Percentiles rank a stretch among this genome's conserved stretches.
These are phyloP conservation scores for Gossypium laxum DNA, from an alignment of 441 rosid species.

Conservation along the genomic window DNA sequence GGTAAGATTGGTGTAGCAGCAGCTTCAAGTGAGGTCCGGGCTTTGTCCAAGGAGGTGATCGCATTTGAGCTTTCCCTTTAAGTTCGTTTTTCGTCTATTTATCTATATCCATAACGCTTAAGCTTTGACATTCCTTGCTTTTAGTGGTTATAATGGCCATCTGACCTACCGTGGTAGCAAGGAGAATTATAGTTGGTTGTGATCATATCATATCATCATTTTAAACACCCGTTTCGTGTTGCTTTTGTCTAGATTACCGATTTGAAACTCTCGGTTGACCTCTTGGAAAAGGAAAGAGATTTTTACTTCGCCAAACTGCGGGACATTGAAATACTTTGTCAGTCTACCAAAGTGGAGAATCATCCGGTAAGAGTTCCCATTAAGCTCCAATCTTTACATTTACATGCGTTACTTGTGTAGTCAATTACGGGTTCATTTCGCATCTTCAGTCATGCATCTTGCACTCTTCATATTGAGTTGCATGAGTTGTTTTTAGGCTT, in stretches of 20 bases:
- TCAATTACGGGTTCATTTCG: not conserved
- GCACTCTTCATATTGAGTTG: no score
- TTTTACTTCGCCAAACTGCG: conserved; percentile 71
- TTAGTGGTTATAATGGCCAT: not conserved
- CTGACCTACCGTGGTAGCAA: not conserved
- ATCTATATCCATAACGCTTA: not conserved
- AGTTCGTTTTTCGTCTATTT: not conserved
- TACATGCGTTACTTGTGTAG: not conserved
- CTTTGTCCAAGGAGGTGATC: conserved; percentile 67
- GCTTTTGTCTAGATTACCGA: conserved; percentile 46
- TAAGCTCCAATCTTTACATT: not conserved
- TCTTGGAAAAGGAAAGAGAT: conserved; percentile 80
- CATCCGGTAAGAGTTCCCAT: conserved; percentile 41
- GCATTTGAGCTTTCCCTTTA: not conserved
- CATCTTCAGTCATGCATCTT: not conserved
- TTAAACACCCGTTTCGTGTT: not conserved
- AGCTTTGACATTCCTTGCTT: conserved; percentile 1
- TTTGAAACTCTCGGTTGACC: conserved; percentile 62
- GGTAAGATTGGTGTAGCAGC: conserved; percentile 20
- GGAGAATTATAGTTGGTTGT: not conserved
- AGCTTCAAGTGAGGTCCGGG: conserved; percentile 39
- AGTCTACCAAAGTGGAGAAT: conserved; percentile 53
- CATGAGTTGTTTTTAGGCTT: not conserved
- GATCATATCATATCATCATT: not conserved
- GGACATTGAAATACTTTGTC: conserved; percentile 75